phyloP scores from a whole-genome alignment of 345 rosid genomes.

The Gossypium turneri region DNA sequence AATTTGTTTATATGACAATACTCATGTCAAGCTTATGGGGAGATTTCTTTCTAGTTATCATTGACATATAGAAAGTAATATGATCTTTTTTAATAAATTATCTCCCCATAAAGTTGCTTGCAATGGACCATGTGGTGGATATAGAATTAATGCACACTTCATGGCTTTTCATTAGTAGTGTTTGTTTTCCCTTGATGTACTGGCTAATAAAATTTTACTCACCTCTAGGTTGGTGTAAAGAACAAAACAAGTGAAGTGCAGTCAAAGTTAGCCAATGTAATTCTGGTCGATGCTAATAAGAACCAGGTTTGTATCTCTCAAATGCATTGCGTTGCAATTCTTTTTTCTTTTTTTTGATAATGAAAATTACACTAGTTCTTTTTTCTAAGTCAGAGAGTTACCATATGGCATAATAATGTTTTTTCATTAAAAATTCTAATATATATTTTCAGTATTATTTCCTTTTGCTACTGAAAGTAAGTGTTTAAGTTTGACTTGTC shows the following conservation, averaged over 20 bases:
- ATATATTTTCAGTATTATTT: neutral
- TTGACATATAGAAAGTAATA: neutral
- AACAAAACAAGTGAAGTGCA: slow-evolving; percentile 57
- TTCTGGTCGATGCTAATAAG: slow-evolving; percentile 58
- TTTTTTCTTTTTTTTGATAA: neutral
- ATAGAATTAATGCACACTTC: neutral
- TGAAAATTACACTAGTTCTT: neutral
- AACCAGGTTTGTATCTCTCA: slow-evolving; percentile 50
- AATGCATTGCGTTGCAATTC: neutral
- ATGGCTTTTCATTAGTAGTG: neutral
- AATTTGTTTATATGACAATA: neutral
- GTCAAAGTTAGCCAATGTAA: slow-evolving; percentile 34
- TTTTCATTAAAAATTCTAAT: neutral
- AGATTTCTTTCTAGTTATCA: neutral
- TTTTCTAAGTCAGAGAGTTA: neutral
- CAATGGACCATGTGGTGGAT: neutral
- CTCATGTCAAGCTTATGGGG: neutral
- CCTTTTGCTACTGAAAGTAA: neutral
- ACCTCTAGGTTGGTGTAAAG: slow-evolving; percentile 80
- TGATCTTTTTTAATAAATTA: neutral
- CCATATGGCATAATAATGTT: neutral
- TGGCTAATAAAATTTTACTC: slow-evolving; percentile 15
- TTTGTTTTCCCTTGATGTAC: neutral
- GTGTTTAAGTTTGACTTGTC: neutral
- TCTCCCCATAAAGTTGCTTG: neutral